Evolutionary conservation across 2,329 filamentous ascomycete genomes (phyloP).

Genomic region (Aspergillus brasiliensis): DNA sequence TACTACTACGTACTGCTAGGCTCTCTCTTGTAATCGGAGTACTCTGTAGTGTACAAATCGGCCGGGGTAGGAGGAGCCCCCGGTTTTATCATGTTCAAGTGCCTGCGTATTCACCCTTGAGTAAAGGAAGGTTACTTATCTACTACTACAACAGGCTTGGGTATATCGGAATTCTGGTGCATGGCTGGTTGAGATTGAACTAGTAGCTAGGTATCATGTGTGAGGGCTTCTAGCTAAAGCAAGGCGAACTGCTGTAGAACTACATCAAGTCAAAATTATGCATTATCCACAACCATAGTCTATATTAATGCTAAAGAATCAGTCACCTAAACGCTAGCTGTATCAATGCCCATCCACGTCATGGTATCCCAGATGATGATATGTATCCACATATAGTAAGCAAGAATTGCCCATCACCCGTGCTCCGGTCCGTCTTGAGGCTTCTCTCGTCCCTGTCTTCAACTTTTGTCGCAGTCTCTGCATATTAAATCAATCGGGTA

Average conservation of each 20-base stretch:
- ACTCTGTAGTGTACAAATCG: too few species aligned
- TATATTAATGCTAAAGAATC: constrained; percentile 6
- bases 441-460: not conserved
- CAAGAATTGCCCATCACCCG: not conserved
- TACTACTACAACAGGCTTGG: too few species aligned
- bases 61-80: too few species aligned
- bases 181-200: too few species aligned
- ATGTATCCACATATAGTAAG: not conserved
- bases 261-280: constrained; percentile 1
- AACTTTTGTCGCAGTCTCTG: constrained; percentile 1
- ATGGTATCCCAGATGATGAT: not conserved
- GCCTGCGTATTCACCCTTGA: too few species aligned
- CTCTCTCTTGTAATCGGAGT: too few species aligned
- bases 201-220: too few species aligned
- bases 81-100: too few species aligned
- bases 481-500: constrained; percentile 35
- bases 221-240: not conserved
- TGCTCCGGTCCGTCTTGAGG: not conserved
- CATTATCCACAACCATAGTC: constrained; percentile 8
- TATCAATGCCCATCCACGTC: constrained; percentile 1
- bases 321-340: constrained; percentile 1
- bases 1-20: too few species aligned
- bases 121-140: too few species aligned
- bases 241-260: too few species aligned
- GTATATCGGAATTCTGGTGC: too few species aligned